phyloP scores from a whole-genome alignment of 1,284 basidiomycete genomes.

The Porodaedalea pini region DNA sequence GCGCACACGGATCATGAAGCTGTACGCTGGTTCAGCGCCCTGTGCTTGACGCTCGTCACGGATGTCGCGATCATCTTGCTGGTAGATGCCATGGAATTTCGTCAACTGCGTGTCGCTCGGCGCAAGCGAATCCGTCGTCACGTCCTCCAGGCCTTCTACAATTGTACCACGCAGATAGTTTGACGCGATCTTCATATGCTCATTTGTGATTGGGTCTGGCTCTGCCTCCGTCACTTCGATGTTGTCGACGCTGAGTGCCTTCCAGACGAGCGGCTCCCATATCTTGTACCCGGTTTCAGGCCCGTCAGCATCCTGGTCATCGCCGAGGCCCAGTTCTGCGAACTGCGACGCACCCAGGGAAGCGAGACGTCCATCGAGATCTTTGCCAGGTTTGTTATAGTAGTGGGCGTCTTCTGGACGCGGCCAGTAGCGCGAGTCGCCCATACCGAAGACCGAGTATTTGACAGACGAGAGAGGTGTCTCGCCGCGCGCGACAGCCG shows the following conservation, averaged over 20 bases:
- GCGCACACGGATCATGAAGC: slow-evolving; percentile 98
- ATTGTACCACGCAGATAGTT: slow-evolving; percentile 96
- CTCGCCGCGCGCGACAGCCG: slow-evolving; percentile 56
- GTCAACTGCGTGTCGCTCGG: slow-evolving; percentile 92
- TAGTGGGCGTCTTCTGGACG: slow-evolving; percentile 93
- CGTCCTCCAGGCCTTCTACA: slow-evolving; percentile 85
- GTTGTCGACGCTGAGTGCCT: slow-evolving; percentile 88
- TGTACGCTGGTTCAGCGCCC: slow-evolving; percentile 93
- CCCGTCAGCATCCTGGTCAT: slow-evolving; percentile 98
- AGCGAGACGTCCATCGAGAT: slow-evolving; percentile 78
- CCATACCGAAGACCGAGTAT: slow-evolving; percentile 90
- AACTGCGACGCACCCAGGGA: slow-evolving; percentile 75
- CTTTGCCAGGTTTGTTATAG: slow-evolving; percentile 97
- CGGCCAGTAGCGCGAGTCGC: slow-evolving; percentile 99
- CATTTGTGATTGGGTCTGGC: slow-evolving; percentile 97
- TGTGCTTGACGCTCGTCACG: slow-evolving; percentile 92
- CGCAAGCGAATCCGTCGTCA: slow-evolving; percentile 84
- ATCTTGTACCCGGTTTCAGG: slow-evolving; percentile 93
- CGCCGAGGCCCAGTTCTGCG: slow-evolving; percentile 79
- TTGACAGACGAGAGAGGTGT: slow-evolving; percentile 59
- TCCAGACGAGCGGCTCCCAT: slow-evolving; percentile 95
- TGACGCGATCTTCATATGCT: slow-evolving; percentile 98
- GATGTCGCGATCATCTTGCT: slow-evolving; percentile 98
- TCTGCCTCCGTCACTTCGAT: slow-evolving; percentile 90
- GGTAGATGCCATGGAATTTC: slow-evolving; percentile 98